Percentiles rank a stretch among this genome's conserved stretches.
These are phyloP conservation scores for Aphanomyces astaci DNA, from an alignment of 352 stramenopile genomes.

Conservation along the genomic window DNA sequence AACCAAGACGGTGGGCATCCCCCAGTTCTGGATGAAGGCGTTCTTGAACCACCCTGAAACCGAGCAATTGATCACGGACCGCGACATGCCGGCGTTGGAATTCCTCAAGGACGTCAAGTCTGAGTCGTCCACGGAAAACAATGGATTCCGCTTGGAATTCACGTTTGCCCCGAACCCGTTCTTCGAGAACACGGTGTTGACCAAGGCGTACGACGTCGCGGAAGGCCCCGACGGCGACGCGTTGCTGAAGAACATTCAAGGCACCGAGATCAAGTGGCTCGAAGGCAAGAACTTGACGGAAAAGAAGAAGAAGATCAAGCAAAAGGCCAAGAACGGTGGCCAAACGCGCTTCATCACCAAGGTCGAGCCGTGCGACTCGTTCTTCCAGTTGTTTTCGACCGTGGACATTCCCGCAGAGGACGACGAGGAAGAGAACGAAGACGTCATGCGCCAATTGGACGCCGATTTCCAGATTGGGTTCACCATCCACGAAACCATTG, in stretches of 20 bases:
- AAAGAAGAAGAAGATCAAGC: conserved; percentile 83
- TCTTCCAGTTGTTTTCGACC: conserved; percentile 82
- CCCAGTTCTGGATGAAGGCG: conserved; percentile 78
- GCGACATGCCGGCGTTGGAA: conserved; percentile 69
- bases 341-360: conserved; percentile 68
- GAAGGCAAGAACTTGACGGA: conserved; percentile 76
- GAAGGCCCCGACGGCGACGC: conserved; percentile 74
- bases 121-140: conserved; percentile 68
- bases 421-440: conserved; percentile 69
- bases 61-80: conserved; percentile 71
- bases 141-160: conserved; percentile 81
- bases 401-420: conserved; percentile 82
- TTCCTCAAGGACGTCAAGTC: conserved; percentile 69
- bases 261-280: conserved; percentile 75
- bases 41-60: conserved; percentile 81
- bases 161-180: conserved; percentile 72
- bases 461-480: conserved; percentile 82
- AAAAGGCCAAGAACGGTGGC: conserved; percentile 66
- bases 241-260: conserved; percentile 65
- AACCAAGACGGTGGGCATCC: conserved; percentile 57
- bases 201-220: conserved; percentile 81
- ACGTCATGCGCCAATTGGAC: conserved; percentile 79
- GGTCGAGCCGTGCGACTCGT: conserved; percentile 77
- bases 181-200: conserved; percentile 68
- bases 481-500: conserved; percentile 82